Conservation (phyloP, 2,329 filamentous ascomycete genomes). For the Aspergillus carbonarius region DNA sequence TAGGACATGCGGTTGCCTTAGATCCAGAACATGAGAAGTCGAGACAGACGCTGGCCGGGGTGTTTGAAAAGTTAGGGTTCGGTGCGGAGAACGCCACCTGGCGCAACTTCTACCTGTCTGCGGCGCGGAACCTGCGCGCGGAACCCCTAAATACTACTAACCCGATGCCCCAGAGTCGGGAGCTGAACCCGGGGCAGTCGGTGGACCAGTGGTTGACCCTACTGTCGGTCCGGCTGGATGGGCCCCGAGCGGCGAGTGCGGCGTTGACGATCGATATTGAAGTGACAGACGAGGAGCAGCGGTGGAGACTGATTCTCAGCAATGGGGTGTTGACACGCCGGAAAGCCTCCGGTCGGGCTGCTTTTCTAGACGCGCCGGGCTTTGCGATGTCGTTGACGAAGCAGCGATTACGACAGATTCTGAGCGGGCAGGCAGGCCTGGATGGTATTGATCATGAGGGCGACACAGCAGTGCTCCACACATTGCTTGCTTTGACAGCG, state of each 20-base stretch:
- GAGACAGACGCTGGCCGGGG: slow-evolving; percentile 26
- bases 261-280: slow-evolving; percentile 18
- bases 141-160: background rate
- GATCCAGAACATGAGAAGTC: slow-evolving; percentile 16
- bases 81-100: slow-evolving; percentile 44
- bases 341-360: background rate
- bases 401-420: background rate
- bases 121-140: slow-evolving; percentile 28
- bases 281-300: slow-evolving; percentile 12
- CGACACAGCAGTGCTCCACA: background rate
- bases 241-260: slow-evolving; percentile 8
- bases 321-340: slow-evolving; percentile 22
- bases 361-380: background rate
- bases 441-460: background rate
- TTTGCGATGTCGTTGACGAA: background rate
- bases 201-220: slow-evolving; percentile 22
- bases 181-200: slow-evolving; percentile 7
- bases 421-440: background rate
- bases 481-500: background rate
- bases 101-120: slow-evolving; percentile 44
- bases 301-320: slow-evolving; percentile 21
- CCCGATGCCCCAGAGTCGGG: slow-evolving; percentile 4
- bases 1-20: slow-evolving; percentile 37
- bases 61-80: slow-evolving; percentile 37
- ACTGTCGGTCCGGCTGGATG: slow-evolving; percentile 21